Base-by-base conservation (phyloP, 257 asterid species). In the Rehmannia glutinosa region DNA sequence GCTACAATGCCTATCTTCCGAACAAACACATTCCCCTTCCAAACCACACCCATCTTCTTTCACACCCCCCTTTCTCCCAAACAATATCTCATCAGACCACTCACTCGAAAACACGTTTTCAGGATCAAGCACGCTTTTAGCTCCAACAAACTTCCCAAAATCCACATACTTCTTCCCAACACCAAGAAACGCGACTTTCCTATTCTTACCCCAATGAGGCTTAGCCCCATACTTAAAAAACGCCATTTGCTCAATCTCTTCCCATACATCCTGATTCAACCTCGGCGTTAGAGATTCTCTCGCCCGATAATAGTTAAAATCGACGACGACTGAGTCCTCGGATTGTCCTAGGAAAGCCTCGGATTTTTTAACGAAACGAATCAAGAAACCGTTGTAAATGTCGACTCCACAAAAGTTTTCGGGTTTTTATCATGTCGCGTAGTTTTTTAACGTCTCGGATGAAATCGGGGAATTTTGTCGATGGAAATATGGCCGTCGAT, bases 171-270 rank as follows among this genome's bases (percentile, higher is more conserved):
- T 92, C 32, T 64, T 79, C 11, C 9, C 21, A 66, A 84, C 92
- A 1, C 51, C 83, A 2, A 65, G 0, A 57, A 92, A 92, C 0
- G 87, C 92, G 11, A 81, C 56, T 4, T 84, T 80, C 55, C 98
- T 77, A 28, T 92, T 92, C 75, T 92, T 92, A 8, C 69, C 98
- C 98, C 98, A 92, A 59, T 92, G 98, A 0, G 97, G 97, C 73
- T 64, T 83, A 0, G 87, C 98, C 30, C 66, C 70, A 8, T 89
- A 72, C 73, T 85, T 92, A 6, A 87, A 47, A 35, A 92, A 87
- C 5, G 97, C 98, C 71, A 89, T 82, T 33, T 92, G 98, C 68
- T 92, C 98, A n/a, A 85, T 75, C 41, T 89, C 98, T 23, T 92
- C 98, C 91, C 89, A 87, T 8, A 89, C 74, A 2, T 89, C 95